Evolutionary conservation across 768 basidiomycete species (phyloP), one percentile per base, ranked within the genome.

Genomic region (Psilocybe tampanensis): DNA sequence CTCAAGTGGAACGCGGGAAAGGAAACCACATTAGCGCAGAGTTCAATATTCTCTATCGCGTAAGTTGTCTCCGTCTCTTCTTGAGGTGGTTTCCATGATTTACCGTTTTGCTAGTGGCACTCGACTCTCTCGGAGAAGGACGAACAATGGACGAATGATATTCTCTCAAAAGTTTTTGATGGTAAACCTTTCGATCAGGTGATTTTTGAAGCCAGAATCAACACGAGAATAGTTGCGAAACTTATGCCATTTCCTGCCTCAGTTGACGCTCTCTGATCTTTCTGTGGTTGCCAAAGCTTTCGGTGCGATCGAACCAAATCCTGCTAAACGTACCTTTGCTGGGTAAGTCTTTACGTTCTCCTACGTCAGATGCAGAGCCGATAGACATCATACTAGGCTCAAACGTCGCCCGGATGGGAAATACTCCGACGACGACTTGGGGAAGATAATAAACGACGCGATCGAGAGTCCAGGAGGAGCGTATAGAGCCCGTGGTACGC

Each of bases 11-110:
- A 2, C 77, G 84, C 9, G 90, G 88, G 7, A 72, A 77, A 44
- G 89, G 89, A 15, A 89, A 90, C 61, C 82, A 82, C 55, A 78
- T 79, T 53, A 89, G 86, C 24, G 75, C 88, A 24, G 90, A 91
- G 65, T 90, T 90, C 73, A 89, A 77, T 44, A 51, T 79, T n/a
- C 65, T 80, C 2, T 81, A 81, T 66, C 56, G 77, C 33, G 77
- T 78, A 59, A 44, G 70, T 61, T 9, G 29, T 29, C 4, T 13
- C 17, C 23, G 12, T 11, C 3, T 17, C 24, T 22, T 50, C 8
- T 11, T 47, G n/a, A 15, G 19, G 32, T 26, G 15, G 39, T 41
- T 21, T 0, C 24, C 24, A 18, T 7, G 48, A 24, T 8, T 33
- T n/a, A 4, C 26, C 24, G n/a, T 48, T 19, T 13, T 13, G 9